Evolutionary conservation across 805 yeast genomes (phyloP).

Genomic region (Candida qinlingensis): DNA sequence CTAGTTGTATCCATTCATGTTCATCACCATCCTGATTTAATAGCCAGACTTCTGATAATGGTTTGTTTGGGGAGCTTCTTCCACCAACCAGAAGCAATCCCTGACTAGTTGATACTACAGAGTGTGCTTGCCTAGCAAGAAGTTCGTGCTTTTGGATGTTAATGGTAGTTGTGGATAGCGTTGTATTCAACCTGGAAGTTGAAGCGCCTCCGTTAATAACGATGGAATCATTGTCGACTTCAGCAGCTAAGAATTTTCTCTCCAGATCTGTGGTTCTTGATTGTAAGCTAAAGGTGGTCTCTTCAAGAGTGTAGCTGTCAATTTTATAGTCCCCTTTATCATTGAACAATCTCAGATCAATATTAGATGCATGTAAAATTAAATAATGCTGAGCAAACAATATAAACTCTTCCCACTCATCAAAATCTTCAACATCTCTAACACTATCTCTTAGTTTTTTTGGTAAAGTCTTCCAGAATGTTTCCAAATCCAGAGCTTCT

Average conservation of each 20-base stretch:
- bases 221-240: conserved; percentile 6
- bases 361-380: conserved; percentile 57
- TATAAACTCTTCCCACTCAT: conserved; percentile 80
- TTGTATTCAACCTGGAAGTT: conserved; percentile 23
- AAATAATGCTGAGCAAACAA: conserved; percentile 72
- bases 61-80: conserved; percentile 51
- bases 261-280: conserved; percentile 7
- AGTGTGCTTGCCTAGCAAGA: conserved; percentile 53
- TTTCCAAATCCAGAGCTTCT: conserved; percentile 49
- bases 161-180: conserved; percentile 4
- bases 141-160: conserved; percentile 9
- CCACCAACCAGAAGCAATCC: conserved; percentile 55
- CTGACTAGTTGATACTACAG: conserved; percentile 31
- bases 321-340: neutral
- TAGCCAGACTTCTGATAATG: conserved; percentile 40
- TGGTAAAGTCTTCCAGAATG: conserved; percentile 52
- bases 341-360: conserved; percentile 2
- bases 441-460: conserved; percentile 35
- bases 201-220: conserved; percentile 34
- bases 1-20: conserved; percentile 36
- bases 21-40: conserved; percentile 15
- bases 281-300: neutral
- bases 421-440: conserved; percentile 58
- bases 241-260: conserved; percentile 13
- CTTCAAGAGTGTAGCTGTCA: neutral